Conservation (phyloP, 75 land plant species). For the Gnetum montanum region DNA sequence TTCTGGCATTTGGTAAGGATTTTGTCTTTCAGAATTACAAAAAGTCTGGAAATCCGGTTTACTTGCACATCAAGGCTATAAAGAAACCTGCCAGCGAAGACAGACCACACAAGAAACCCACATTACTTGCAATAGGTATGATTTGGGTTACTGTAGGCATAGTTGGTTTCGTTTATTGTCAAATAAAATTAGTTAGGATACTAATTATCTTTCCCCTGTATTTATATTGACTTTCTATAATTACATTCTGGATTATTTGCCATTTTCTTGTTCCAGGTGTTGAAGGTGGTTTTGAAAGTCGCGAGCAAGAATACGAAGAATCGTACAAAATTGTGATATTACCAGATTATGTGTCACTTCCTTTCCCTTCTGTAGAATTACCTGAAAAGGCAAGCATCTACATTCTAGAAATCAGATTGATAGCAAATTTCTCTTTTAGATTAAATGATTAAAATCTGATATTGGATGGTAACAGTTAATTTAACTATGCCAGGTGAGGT, state of each 20-base stretch:
- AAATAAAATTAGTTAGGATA: too few relatives aligned
- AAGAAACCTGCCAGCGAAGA: slow-evolving; percentile 68
- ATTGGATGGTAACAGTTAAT: too few relatives aligned
- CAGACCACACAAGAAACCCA: slow-evolving; percentile 95
- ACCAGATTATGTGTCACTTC: slow-evolving; percentile 68
- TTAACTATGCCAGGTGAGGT: slow-evolving; percentile 59
- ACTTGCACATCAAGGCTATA: slow-evolving; percentile 73
- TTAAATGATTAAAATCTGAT: too few relatives aligned
- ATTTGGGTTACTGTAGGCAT: too few relatives aligned
- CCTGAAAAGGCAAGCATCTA: slow-evolving; percentile 81
- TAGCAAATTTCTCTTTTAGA: background rate
- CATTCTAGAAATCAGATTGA: background rate
- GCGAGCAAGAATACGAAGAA: slow-evolving; percentile 85
- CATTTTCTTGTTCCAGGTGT: slow-evolving; percentile 47
- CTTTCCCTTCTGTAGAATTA: slow-evolving; percentile 88
- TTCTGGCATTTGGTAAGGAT: slow-evolving; percentile 92
- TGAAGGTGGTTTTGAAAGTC: slow-evolving; percentile 91
- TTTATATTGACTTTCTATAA: too few relatives aligned
- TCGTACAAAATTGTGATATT: slow-evolving; percentile 66
- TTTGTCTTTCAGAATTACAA: slow-evolving; percentile 81
- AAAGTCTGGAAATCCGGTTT: slow-evolving; percentile 87
- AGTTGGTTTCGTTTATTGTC: too few relatives aligned
- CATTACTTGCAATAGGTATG: slow-evolving; percentile 92
- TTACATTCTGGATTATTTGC: background rate
- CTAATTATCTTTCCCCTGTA: too few relatives aligned